These are phyloP conservation scores for Medicago arabica DNA, from an alignment of 306 rosid species.

Conservation along the genomic window DNA sequence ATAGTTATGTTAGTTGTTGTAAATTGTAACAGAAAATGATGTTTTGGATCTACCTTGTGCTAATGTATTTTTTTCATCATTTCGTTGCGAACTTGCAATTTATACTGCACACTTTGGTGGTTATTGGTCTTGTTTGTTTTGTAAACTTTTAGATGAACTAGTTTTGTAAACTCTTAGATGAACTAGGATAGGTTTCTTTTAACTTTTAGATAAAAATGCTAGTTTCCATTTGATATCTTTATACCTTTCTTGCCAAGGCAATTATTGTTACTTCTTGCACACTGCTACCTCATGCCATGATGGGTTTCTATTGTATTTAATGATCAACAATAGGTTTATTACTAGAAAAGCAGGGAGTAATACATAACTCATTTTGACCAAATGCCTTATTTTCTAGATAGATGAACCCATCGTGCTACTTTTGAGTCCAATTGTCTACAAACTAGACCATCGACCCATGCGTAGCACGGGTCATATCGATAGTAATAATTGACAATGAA, in stretches of 20 bases:
- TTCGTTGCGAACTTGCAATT: conserved; percentile 12
- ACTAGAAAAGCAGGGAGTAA: neutral
- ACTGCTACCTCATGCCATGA: neutral
- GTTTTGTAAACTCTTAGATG: neutral
- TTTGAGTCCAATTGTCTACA: conserved; percentile 6
- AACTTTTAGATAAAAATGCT: conserved; percentile 13
- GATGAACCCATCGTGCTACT: neutral
- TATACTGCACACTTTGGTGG: conserved; percentile 2
- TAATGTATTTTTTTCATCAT: neutral
- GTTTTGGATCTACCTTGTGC: conserved; percentile 14
- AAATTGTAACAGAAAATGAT: neutral
- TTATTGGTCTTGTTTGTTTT: conserved; percentile 11
- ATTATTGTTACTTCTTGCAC: neutral
- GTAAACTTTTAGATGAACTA: neutral
- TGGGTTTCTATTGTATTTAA: conserved; percentile 2
- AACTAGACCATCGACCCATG: too few relatives aligned
- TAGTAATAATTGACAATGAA: too few relatives aligned
- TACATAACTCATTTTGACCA: neutral
- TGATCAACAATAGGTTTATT: conserved; percentile 15
- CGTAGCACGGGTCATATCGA: too few relatives aligned
- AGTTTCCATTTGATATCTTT: neutral
- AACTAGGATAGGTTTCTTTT: neutral
- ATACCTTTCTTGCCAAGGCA: neutral
- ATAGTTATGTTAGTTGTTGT: conserved; percentile 15
- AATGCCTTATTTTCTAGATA: neutral